Conservation (phyloP, 2,329 filamentous ascomycete species). For the Nigrospora sphaerica region DNA sequence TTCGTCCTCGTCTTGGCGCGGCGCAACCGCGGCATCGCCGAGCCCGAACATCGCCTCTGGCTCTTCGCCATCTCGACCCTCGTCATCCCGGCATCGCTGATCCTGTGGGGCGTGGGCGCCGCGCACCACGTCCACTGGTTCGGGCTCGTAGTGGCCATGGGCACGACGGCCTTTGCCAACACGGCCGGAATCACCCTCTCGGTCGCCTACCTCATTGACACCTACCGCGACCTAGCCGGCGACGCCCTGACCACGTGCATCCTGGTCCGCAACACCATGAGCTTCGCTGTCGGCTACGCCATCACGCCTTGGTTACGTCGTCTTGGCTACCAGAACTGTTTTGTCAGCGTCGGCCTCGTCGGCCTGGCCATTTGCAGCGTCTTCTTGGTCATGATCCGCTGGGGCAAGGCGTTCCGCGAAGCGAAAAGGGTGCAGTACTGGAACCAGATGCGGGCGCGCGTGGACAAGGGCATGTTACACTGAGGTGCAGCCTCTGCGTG, state of each 20-base stretch:
- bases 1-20: constrained; percentile 29
- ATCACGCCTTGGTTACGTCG: constrained; percentile 38
- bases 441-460: constrained; percentile 18
- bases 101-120: constrained; percentile 24
- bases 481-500: constrained; percentile 1
- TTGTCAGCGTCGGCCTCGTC: constrained; percentile 26
- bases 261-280: constrained; percentile 30
- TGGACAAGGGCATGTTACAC: constrained; percentile 20
- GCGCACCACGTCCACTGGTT: constrained; percentile 32
- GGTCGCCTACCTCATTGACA: constrained; percentile 33
- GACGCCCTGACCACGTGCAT: constrained; percentile 32
- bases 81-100: constrained; percentile 16
- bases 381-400: constrained; percentile 21
- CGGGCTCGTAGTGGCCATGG: constrained; percentile 32
- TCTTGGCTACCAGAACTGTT: constrained; percentile 36
- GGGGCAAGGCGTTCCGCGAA: constrained; percentile 20
- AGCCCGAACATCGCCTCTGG: constrained; percentile 35
- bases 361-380: constrained; percentile 20
- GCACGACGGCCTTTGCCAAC: constrained; percentile 22
- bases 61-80: constrained; percentile 22
- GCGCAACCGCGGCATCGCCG: constrained; percentile 31
- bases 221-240: constrained; percentile 30
- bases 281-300: constrained; percentile 30
- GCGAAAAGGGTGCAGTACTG: constrained; percentile 19
- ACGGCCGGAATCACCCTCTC: constrained; percentile 28